Evolutionary conservation across 73 alveolate species (phyloP).

Genomic region (Stentor roeselii): DNA sequence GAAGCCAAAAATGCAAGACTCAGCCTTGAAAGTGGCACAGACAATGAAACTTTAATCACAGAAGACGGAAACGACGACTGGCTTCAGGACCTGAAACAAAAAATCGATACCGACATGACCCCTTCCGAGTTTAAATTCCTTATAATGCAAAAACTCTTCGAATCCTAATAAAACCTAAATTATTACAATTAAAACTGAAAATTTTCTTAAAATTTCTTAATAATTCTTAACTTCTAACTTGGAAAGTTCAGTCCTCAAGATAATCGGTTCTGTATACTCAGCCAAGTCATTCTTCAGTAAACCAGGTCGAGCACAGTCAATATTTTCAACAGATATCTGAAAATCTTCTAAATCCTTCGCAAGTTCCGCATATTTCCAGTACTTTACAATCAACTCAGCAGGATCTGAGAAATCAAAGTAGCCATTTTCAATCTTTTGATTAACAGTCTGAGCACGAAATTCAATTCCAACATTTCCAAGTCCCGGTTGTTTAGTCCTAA

Average conservation of each 20-base stretch:
- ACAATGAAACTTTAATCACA: not conserved
- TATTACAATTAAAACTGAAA: too few species aligned
- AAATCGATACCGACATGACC: not conserved
- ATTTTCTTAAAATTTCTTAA: not conserved
- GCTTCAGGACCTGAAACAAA: not conserved
- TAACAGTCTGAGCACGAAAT: not conserved
- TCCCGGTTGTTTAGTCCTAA: not conserved
- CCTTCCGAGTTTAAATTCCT: not conserved
- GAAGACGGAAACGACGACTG: not conserved
- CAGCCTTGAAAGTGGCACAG: not conserved
- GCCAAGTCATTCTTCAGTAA: not conserved
- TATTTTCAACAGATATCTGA: not conserved
- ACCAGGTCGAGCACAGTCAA: not conserved
- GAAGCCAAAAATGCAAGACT: not conserved
- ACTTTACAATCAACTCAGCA: not conserved
- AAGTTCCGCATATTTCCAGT: not conserved
- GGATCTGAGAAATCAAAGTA: not conserved
- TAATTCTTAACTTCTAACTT: not conserved
- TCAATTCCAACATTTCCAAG: not conserved
- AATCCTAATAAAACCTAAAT: too few species aligned
- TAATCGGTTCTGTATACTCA: conserved; percentile 3
- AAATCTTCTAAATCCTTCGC: not conserved
- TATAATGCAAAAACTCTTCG: not conserved
- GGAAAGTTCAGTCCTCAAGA: not conserved
- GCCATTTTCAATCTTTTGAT: not conserved